Base-by-base conservation (phyloP, 1,284 basidiomycete species). In the Tremellales sp. region DNA sequence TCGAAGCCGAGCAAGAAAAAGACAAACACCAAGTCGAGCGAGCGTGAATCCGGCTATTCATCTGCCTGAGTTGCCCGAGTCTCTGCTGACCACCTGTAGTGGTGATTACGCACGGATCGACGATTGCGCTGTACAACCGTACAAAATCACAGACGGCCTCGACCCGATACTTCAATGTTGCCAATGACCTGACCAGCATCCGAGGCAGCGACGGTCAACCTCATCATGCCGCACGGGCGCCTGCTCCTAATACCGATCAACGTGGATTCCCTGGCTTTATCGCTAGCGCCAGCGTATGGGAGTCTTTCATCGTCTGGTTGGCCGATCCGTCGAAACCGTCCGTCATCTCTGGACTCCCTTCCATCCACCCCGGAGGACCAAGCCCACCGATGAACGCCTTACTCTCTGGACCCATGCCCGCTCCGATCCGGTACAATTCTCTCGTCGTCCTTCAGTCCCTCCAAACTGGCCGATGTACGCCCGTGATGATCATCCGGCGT, bases 1-100 rank as follows among this genome's bases (percentile, higher is more conserved):
- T 89, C 86, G 74, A 94, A 94, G 72, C 90, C 90, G 3, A 89
- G 87, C 78, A 96, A 97, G 80, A 97, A 97, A 80, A 81, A 90
- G 62, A 89, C 92, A 70, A 90, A 84, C 68, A 87, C 86, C 54
- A 91, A 93, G 78, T 91, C 92, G 60, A 81, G 90, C 4, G 93
- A 96, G 70, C 77, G 90, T 91, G 70, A 78, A 89, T 82, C 54
- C 12, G 42, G 40, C 39, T 27, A 46, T n/a, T 10, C 22, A 5
- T 15, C 24, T 37, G 35, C 15, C 29, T 53, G 47, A 46, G 51
- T 36, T 11, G 10, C 27, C 4, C 21, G 19, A 33, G 27, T 27
- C 17, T 8, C 13, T 10, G 8, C 43, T 42, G 24, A 35, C 40
- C 36, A 40, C 12, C 8, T 43, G 47, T 67, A 90, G 89, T 94